A percentile compares a stretch with the other conserved stretches of the same genome.
phyloP scores from a whole-genome alignment of 129 eudicot species.

The Erigeron canadensis region DNA sequence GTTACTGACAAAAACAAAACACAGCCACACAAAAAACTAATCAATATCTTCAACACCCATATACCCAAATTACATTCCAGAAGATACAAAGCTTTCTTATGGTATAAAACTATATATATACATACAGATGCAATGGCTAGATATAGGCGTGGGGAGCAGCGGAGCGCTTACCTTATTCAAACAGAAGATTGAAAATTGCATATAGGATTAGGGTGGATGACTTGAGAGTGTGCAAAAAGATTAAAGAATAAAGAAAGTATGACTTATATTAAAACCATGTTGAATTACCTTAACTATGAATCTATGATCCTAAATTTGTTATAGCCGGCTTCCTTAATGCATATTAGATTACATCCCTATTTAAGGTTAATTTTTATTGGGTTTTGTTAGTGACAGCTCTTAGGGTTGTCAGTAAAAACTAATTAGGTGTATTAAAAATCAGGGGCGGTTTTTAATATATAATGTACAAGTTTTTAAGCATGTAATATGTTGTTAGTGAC shows the following conservation, averaged over 20 bases:
- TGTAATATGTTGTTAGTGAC: too few species aligned
- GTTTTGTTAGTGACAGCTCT: too few species aligned
- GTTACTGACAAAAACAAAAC: slow-evolving; percentile 15
- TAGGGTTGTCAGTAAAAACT: too few species aligned
- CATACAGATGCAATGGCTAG: neutral
- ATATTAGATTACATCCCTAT: too few species aligned
- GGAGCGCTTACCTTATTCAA: slow-evolving; percentile 20
- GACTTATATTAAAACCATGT: neutral
- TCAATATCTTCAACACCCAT: slow-evolving; percentile 19
- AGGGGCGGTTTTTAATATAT: too few species aligned
- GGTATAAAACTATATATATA: neutral
- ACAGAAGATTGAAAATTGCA: slow-evolving; percentile 3
- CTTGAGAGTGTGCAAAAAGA: slow-evolving; percentile 18
- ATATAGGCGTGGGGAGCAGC: neutral
- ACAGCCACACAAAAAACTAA: slow-evolving; percentile 34
- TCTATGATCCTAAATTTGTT: neutral
- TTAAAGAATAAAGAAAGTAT: neutral
- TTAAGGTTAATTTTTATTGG: too few species aligned
- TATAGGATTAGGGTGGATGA: slow-evolving; percentile 17
- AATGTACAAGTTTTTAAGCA: too few species aligned
- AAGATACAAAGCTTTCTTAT: too few species aligned
- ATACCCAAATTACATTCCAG: neutral
- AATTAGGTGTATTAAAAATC: too few species aligned
- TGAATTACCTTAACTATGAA: slow-evolving; percentile 18
- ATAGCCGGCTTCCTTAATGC: neutral